A percentile compares a stretch with the other conserved stretches of the same genome.
phyloP scores from a whole-genome alignment of 306 rosid genomes.

The Sindora glabra region DNA sequence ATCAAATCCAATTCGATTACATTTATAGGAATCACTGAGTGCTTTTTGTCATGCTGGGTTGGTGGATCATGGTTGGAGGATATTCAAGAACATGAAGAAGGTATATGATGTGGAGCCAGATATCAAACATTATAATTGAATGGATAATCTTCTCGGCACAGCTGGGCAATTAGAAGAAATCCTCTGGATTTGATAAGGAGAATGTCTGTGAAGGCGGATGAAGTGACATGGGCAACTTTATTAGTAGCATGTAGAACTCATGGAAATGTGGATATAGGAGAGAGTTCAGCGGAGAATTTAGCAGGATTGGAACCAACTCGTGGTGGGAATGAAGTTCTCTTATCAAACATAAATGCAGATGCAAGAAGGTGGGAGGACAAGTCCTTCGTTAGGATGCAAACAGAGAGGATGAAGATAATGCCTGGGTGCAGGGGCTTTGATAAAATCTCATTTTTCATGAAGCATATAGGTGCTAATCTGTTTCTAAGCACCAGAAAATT shows the following conservation, averaged over 20 bases:
- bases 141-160: constrained; percentile 84
- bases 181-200: constrained; percentile 49
- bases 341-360: constrained; percentile 73
- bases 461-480: constrained; percentile 1
- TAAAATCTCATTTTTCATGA: background rate
- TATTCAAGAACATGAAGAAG: constrained; percentile 64
- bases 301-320: constrained; percentile 61
- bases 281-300: constrained; percentile 62
- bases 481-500: background rate
- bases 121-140: constrained; percentile 86
- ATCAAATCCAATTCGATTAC: constrained; percentile 73
- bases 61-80: constrained; percentile 57
- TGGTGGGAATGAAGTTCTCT: constrained; percentile 71
- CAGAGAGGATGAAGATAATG: constrained; percentile 37
- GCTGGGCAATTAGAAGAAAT: constrained; percentile 74
- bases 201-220: constrained; percentile 87
- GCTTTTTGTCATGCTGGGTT: constrained; percentile 92
- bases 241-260: constrained; percentile 82
- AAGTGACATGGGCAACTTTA: constrained; percentile 83
- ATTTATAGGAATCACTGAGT: constrained; percentile 67
- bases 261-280: constrained; percentile 68
- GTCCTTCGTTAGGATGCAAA: constrained; percentile 52
- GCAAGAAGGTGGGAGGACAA: constrained; percentile 86
- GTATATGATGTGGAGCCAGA: constrained; percentile 65
- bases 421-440: constrained; percentile 72